Conservation (phyloP, 2,329 filamentous ascomycete genomes). For the Ramichloridium luteum region DNA sequence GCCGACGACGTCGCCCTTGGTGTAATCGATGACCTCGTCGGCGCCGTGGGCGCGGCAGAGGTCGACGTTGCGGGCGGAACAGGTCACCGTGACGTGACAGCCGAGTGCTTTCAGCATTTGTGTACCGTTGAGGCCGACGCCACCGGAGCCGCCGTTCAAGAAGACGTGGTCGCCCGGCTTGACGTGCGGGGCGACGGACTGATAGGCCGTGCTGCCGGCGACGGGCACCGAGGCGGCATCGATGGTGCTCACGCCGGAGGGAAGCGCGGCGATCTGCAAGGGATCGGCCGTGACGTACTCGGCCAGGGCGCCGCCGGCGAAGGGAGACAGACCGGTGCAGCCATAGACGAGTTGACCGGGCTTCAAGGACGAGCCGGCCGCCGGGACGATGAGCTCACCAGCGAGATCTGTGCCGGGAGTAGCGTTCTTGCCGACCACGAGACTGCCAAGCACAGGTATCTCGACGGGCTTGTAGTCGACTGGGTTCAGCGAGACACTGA, state of each 20-base stretch:
- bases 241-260: slow-evolving; percentile 24
- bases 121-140: slow-evolving; percentile 47
- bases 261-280: slow-evolving; percentile 17
- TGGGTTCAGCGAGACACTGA: slow-evolving; percentile 35
- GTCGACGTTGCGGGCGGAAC: slow-evolving; percentile 45
- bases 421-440: slow-evolving; percentile 27
- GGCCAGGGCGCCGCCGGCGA: slow-evolving; percentile 23
- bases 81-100: slow-evolving; percentile 46
- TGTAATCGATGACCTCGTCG: slow-evolving; percentile 52
- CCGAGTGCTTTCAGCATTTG: slow-evolving; percentile 52
- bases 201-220: slow-evolving; percentile 29
- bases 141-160: slow-evolving; percentile 53
- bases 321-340: slow-evolving; percentile 17
- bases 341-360: slow-evolving; percentile 31
- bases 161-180: slow-evolving; percentile 41
- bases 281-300: slow-evolving; percentile 24
- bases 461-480: slow-evolving; percentile 38
- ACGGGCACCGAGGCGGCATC: slow-evolving; percentile 28
- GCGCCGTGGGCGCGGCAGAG: slow-evolving; percentile 48
- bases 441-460: slow-evolving; percentile 27
- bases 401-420: slow-evolving; percentile 41
- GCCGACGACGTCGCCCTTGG: slow-evolving; percentile 35
- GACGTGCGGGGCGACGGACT: slow-evolving; percentile 25
- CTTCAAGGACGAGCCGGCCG: slow-evolving; percentile 16
- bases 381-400: slow-evolving; percentile 33